These are phyloP conservation scores for Claviceps citrina DNA, from an alignment of 2,329 filamentous ascomycete genomes.

Conservation along the genomic window DNA sequence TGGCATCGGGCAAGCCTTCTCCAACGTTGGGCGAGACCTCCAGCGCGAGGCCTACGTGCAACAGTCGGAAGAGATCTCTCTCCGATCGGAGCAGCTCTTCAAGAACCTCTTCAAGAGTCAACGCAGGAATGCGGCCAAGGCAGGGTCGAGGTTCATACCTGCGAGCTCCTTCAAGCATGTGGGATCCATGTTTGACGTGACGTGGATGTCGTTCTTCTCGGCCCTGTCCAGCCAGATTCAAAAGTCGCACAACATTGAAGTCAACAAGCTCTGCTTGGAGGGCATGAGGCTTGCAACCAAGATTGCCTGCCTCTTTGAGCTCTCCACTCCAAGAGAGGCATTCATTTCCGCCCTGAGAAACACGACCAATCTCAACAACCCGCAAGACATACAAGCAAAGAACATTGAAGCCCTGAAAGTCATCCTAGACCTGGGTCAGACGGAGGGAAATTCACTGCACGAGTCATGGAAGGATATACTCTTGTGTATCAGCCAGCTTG, in stretches of 20 bases:
- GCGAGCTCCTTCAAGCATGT: slow-evolving; percentile 90
- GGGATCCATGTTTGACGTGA: slow-evolving; percentile 95
- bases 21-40: slow-evolving; percentile 79
- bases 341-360: slow-evolving; percentile 89
- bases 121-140: slow-evolving; percentile 57
- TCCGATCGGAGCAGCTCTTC: slow-evolving; percentile 67
- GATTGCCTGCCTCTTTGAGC: slow-evolving; percentile 83
- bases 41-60: slow-evolving; percentile 88
- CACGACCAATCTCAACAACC: slow-evolving; percentile 88
- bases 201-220: slow-evolving; percentile 98
- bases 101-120: slow-evolving; percentile 86
- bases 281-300: slow-evolving; percentile 88
- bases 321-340: slow-evolving; percentile 84
- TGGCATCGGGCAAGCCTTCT: slow-evolving; percentile 74
- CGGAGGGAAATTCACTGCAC: slow-evolving; percentile 77
- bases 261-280: slow-evolving; percentile 83
- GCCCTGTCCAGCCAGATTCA: slow-evolving; percentile 87
- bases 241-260: slow-evolving; percentile 81
- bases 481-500: slow-evolving; percentile 88
- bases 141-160: slow-evolving; percentile 65
- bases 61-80: slow-evolving; percentile 80
- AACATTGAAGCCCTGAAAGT: slow-evolving; percentile 90
- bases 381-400: slow-evolving; percentile 88
- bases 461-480: slow-evolving; percentile 92
- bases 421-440: slow-evolving; percentile 79